Conservation (phyloP, 192 early-diverging fungal species). For the Rhizophagus sp. region DNA sequence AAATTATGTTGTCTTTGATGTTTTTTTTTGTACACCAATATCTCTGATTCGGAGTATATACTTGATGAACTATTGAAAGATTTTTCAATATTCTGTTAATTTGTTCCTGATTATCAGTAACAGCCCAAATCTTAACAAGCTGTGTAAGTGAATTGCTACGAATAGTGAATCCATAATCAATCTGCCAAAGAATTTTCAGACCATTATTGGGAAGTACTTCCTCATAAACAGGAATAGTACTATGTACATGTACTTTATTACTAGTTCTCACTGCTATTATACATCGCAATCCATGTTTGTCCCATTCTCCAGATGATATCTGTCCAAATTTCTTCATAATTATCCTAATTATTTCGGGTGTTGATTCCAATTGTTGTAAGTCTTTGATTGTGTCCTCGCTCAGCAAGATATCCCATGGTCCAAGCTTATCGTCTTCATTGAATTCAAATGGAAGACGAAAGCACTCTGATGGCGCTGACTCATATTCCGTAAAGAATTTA, state of each 20-base stretch:
- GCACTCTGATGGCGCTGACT: background rate
- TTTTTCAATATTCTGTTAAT: conserved; percentile 8
- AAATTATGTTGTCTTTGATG: background rate
- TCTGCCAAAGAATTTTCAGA: conserved; percentile 19
- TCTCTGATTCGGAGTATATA: background rate
- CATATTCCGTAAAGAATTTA: background rate
- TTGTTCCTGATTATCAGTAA: conserved; percentile 5
- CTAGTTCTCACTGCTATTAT: background rate
- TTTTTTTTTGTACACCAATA: background rate
- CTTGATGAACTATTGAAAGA: conserved; percentile 2
- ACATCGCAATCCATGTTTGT: background rate
- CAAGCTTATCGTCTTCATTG: conserved; percentile 3
- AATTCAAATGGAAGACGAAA: conserved; percentile 27
- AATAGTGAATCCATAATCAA: conserved; percentile 7
- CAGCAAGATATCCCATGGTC: conserved; percentile 20
- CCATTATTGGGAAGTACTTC: background rate
- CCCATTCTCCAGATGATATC: conserved; percentile 15
- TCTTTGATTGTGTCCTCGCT: conserved; percentile 19
- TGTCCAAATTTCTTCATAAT: conserved; percentile 10
- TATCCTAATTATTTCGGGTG: background rate
- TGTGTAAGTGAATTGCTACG: background rate
- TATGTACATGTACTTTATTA: too few species aligned
- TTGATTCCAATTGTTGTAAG: background rate
- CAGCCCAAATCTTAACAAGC: conserved; percentile 23
- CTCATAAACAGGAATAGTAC: background rate